A percentile compares a stretch with the other conserved stretches of the same genome.
These are phyloP conservation scores for Pleurotus giganteus DNA, from an alignment of 768 basidiomycete species.

Conservation along the genomic window DNA sequence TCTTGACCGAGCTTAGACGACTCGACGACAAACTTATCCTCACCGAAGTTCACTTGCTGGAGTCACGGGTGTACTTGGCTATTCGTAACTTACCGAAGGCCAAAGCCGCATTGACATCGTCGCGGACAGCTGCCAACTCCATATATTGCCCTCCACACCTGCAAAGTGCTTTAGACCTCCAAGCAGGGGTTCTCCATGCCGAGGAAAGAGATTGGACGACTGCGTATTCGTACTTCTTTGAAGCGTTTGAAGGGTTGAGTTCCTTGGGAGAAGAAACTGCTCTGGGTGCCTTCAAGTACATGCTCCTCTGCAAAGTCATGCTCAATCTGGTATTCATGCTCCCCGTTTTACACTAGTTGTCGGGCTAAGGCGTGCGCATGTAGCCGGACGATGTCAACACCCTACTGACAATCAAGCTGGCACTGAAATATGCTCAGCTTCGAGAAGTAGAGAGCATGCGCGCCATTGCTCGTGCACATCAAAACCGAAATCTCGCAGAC, in stretches of 20 bases:
- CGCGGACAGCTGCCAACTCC: constrained; percentile 78
- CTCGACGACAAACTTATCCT: constrained; percentile 98
- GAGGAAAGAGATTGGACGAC: constrained; percentile 99
- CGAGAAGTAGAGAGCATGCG: constrained; percentile 96
- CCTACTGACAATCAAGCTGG: constrained; percentile 83
- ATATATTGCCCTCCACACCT: constrained; percentile 59
- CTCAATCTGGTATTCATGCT: constrained; percentile 71
- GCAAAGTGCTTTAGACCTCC: constrained; percentile 50
- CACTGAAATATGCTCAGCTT: constrained; percentile 81
- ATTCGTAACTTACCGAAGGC: constrained; percentile 87
- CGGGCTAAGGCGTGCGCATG: neutral
- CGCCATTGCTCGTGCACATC: constrained; percentile 90
- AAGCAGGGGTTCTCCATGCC: constrained; percentile 79
- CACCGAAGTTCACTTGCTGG: constrained; percentile 93
- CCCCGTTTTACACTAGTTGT: neutral
- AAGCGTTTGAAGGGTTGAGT: constrained; percentile 89
- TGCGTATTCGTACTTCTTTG: constrained; percentile 96
- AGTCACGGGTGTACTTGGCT: constrained; percentile 88
- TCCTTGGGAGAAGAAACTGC: constrained; percentile 48
- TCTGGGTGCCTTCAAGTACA: constrained; percentile 90
- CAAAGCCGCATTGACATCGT: constrained; percentile 78
- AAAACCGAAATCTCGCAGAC: constrained; percentile 83
- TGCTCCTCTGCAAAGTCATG: constrained; percentile 99
- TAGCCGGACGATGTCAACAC: constrained; percentile 94
- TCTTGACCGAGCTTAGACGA: constrained; percentile 89